A percentile compares a stretch with the other conserved stretches of the same genome.
Conservation (phyloP, 306 rosid species). For the Sophora flavescens region DNA sequence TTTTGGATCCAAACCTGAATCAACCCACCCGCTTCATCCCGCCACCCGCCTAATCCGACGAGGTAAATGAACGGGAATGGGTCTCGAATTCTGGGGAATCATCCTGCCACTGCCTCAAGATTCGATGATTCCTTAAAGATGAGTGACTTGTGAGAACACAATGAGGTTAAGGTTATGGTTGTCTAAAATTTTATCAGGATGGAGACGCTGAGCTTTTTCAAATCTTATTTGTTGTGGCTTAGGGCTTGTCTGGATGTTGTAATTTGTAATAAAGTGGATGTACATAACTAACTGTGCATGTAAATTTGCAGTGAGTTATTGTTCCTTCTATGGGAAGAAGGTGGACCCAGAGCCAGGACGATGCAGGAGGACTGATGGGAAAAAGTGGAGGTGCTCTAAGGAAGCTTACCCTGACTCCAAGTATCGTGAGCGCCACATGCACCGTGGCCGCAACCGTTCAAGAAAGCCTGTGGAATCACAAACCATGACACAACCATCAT, state of each 20-base stretch:
- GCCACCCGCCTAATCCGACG: too few species aligned
- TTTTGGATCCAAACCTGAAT: too few species aligned
- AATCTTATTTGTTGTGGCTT: background rate
- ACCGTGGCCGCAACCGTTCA: slow-evolving; percentile 98
- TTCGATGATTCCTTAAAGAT: too few species aligned
- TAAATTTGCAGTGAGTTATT: slow-evolving; percentile 71
- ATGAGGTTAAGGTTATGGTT: too few species aligned
- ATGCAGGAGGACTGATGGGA: slow-evolving; percentile 89
- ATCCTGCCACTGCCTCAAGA: too few species aligned
- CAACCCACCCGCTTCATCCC: too few species aligned
- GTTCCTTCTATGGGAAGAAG: slow-evolving; percentile 85
- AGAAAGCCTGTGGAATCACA: slow-evolving; percentile 99
- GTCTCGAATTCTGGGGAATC: too few species aligned
- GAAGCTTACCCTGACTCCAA: slow-evolving; percentile 87
- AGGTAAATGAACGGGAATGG: too few species aligned
- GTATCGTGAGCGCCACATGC: slow-evolving; percentile 93
- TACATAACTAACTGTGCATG: slow-evolving; percentile 32
- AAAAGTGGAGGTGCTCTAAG: slow-evolving; percentile 92
- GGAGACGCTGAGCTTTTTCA: too few species aligned
- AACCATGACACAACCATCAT: slow-evolving; percentile 62
- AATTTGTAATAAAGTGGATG: slow-evolving; percentile 9
- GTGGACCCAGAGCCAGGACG: slow-evolving; percentile 93
- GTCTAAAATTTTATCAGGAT: too few species aligned
- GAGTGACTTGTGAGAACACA: too few species aligned
- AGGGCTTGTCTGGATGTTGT: slow-evolving; percentile 10